Conservation (phyloP, 2,329 filamentous ascomycete genomes). For the Lasiodiplodia sp. region DNA sequence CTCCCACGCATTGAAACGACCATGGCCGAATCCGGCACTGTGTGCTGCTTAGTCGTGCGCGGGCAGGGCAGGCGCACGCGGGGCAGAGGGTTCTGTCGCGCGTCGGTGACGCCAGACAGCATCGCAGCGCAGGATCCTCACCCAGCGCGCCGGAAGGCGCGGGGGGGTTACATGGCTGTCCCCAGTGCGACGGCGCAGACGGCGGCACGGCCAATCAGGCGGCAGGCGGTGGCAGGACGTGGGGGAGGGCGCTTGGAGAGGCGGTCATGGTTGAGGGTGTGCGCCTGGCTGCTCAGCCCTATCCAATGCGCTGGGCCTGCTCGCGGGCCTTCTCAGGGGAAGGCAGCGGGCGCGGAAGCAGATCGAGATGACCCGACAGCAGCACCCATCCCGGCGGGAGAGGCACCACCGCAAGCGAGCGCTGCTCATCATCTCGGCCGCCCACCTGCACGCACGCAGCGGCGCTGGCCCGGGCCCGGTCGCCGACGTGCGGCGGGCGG, state of each 20-base stretch:
- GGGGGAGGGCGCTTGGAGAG: slow-evolving; percentile 12
- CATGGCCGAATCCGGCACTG: neutral
- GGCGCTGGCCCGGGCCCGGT: no score
- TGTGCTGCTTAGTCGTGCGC: neutral
- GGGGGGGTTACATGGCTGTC: slow-evolving; percentile 13
- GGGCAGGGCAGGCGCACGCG: slow-evolving; percentile 14
- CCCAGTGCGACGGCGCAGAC: slow-evolving; percentile 17
- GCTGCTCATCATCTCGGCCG: slow-evolving; percentile 23
- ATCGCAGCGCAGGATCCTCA: slow-evolving; percentile 20
- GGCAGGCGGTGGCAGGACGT: neutral
- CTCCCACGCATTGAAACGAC: slow-evolving; percentile 18
- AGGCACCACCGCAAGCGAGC: slow-evolving; percentile 26
- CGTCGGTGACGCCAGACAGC: slow-evolving; percentile 23
- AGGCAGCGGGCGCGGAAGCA: slow-evolving; percentile 11
- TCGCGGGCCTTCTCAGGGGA: slow-evolving; percentile 22
- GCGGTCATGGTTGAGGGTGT: slow-evolving; percentile 24
- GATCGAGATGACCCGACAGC: slow-evolving; percentile 17
- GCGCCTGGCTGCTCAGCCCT: slow-evolving; percentile 24
- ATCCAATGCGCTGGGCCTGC: slow-evolving; percentile 27
- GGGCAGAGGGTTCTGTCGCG: neutral
- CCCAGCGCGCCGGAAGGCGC: slow-evolving; percentile 13
- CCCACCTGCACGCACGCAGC: slow-evolving; percentile 15
- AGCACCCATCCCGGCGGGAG: slow-evolving; percentile 23
- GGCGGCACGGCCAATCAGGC: slow-evolving; percentile 12
- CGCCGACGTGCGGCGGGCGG: neutral